Evolutionary conservation across 2,329 filamentous ascomycete species (phyloP), one percentile per base, ranked within the genome.

Genomic region (Emmonsiellopsis sp.): DNA sequence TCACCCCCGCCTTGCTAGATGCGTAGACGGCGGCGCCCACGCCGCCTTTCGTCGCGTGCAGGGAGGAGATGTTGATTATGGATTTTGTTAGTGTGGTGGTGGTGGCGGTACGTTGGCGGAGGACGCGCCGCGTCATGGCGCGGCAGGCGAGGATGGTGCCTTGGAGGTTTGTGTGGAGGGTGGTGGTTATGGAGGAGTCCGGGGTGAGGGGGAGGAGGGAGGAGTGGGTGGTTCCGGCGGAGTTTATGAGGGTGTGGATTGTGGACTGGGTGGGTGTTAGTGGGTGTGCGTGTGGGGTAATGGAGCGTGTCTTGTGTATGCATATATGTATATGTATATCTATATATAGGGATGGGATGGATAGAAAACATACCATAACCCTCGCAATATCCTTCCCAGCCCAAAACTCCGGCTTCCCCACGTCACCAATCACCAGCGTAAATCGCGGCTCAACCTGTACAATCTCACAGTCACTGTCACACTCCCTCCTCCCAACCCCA

Each of bases 1-100:
- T 68, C 1, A 95, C 71, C 2, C 88, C 89, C 5, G 89, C 88
- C 66, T 95, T 95, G 43, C 84, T 85, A 6, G 88, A 87, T 5
- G 86, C 84, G 65, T 93, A 93, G 0, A 83, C 80, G 4, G 85
- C 80, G 10, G 85, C 83, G 6, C 90, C 90, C 2, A 74, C 74
- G 0, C 85, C 86, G 0, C 83, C 85, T 54, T 84, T 84, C 1
- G 77, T 64, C 0, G 83, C 89, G 45, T 95, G 77, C 33, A 94
- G 72, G 47, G 87, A 92, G 0, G 87, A 84, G 21, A 95, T 74
- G 63, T 95, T 95, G 67, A 95, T 84, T 56, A 95, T 90, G 63
- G 82, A 87, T 52, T 87, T 82, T 1, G 85, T 82, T 50, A 77
- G 73, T 1, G 32, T 37, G 76, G 72, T 1, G 27, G 21, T 49